Percentiles rank a stretch among this genome's conserved stretches.
phyloP scores from a whole-genome alignment of 345 rosid species.

The Cardamine occulta region DNA sequence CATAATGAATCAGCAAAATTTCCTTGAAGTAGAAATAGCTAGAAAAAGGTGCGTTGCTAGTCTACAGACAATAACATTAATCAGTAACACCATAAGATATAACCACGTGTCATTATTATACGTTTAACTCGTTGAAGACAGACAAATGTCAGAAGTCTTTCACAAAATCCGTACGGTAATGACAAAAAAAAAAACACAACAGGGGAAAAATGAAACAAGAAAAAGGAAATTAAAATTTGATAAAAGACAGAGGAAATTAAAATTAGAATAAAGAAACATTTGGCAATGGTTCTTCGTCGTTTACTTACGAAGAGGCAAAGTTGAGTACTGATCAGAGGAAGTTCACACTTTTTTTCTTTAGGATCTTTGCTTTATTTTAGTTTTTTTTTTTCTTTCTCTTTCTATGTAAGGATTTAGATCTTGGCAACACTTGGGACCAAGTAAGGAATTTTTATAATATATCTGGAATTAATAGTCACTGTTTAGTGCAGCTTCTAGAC shows the following conservation, averaged over 20 bases:
- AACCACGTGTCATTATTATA: slow-evolving; percentile 26
- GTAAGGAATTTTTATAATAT: slow-evolving; percentile 9
- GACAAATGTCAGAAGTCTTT: slow-evolving; percentile 29
- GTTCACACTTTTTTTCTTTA: slow-evolving; percentile 27
- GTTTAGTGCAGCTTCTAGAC: slow-evolving; percentile 33
- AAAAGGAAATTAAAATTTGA: background rate
- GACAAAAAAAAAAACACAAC: background rate
- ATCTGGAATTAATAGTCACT: slow-evolving; percentile 25
- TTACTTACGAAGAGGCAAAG: slow-evolving; percentile 41
- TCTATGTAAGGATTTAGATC: slow-evolving; percentile 13
- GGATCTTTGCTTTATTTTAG: slow-evolving; percentile 14
- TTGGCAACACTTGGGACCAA: slow-evolving; percentile 28
- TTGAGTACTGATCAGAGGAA: slow-evolving; percentile 21
- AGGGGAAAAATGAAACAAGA: background rate
- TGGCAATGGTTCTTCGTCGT: slow-evolving; percentile 14
- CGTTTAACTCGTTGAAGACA: slow-evolving; percentile 17
- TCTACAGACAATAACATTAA: background rate
- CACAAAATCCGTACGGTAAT: slow-evolving; percentile 10
- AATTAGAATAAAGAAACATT: background rate
- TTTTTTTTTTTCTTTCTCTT: background rate
- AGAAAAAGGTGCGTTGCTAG: slow-evolving; percentile 10
- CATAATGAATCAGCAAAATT: slow-evolving; percentile 23
- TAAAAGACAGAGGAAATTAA: background rate
- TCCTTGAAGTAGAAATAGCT: background rate
- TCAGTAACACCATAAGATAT: background rate